A percentile compares a stretch with the other conserved stretches of the same genome.
phyloP scores from a whole-genome alignment of 1,139 yeast species.

The Geotrichum citri-aurantii region DNA sequence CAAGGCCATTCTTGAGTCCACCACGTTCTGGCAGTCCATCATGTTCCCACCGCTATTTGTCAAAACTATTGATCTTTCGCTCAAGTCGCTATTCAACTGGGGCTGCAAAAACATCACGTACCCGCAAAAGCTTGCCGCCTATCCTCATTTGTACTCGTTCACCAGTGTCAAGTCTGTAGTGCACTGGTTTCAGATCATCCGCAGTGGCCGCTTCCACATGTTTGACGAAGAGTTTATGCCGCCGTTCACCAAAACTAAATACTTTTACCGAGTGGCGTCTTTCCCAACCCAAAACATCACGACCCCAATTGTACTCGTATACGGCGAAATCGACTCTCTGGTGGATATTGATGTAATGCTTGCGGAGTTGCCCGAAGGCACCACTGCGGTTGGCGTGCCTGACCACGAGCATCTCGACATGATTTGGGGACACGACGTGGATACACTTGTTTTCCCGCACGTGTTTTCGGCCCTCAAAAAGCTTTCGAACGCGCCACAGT shows the following conservation, averaged over 20 bases:
- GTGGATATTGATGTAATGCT: slow-evolving; percentile 78
- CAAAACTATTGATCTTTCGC: slow-evolving; percentile 63
- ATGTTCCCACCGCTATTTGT: slow-evolving; percentile 81
- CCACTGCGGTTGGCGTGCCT: slow-evolving; percentile 44
- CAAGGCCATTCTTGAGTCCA: slow-evolving; percentile 65
- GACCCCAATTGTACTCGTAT: slow-evolving; percentile 67
- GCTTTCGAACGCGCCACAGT: background rate
- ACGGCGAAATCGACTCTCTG: slow-evolving; percentile 75
- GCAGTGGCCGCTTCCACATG: slow-evolving; percentile 80
- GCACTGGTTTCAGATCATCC: slow-evolving; percentile 93
- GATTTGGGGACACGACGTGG: slow-evolving; percentile 76
- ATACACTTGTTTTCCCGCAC: slow-evolving; percentile 47
- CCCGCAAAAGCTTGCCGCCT: slow-evolving; percentile 68
- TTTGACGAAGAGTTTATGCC: slow-evolving; percentile 55
- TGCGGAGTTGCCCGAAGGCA: slow-evolving; percentile 45
- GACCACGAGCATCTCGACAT: slow-evolving; percentile 82
- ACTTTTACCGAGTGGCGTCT: slow-evolving; percentile 55
- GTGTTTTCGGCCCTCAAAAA: slow-evolving; percentile 36
- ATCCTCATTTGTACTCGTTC: slow-evolving; percentile 80
- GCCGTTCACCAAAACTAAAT: slow-evolving; percentile 32
- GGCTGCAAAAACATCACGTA: slow-evolving; percentile 58
- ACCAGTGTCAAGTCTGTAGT: slow-evolving; percentile 89
- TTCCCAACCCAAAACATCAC: slow-evolving; percentile 61
- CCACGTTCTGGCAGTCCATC: slow-evolving; percentile 74
- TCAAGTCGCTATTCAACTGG: slow-evolving; percentile 73